Evolutionary conservation across 331 rosid species (phyloP).

Genomic region (Phaseolus coccineus): DNA sequence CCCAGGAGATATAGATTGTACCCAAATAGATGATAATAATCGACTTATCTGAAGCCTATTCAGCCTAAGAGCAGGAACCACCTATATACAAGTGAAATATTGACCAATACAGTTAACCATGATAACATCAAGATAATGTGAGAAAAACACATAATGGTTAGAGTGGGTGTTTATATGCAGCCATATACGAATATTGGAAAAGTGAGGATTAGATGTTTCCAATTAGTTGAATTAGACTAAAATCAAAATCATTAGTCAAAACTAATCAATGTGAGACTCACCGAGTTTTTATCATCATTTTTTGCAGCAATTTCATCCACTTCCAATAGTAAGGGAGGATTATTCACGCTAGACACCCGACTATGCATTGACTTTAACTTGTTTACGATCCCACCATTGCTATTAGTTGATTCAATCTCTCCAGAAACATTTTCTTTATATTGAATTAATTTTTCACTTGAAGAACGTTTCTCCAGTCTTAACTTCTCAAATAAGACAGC

Average conservation of each 20-base stretch:
- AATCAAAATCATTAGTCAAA: slow-evolving; percentile 6
- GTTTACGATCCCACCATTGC: slow-evolving; percentile 54
- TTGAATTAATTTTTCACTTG: slow-evolving; percentile 54
- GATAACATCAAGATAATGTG: slow-evolving; percentile 26
- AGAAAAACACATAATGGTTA: slow-evolving; percentile 4
- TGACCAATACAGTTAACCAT: slow-evolving; percentile 12
- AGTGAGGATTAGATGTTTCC: slow-evolving; percentile 6
- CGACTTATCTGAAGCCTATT: slow-evolving; percentile 79
- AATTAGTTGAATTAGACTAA: not conserved
- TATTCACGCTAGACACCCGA: slow-evolving; percentile 57
- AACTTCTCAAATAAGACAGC: slow-evolving; percentile 93
- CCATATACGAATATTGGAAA: slow-evolving; percentile 7
- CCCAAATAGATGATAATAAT: slow-evolving; percentile 86
- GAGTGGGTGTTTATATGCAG: slow-evolving; percentile 11
- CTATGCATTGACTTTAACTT: slow-evolving; percentile 65
- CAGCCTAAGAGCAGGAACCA: slow-evolving; percentile 63
- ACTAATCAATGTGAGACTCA: slow-evolving; percentile 56
- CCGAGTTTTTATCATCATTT: slow-evolving; percentile 56
- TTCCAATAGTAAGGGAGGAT: slow-evolving; percentile 43
- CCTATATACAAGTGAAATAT: slow-evolving; percentile 58
- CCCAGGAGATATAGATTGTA: slow-evolving; percentile 73
- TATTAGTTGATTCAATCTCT: slow-evolving; percentile 52
- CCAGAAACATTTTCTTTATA: slow-evolving; percentile 44
- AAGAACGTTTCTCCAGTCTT: slow-evolving; percentile 63
- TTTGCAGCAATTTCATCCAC: slow-evolving; percentile 49